These are phyloP conservation scores for Talaromyces sp. DNA, from an alignment of 2,329 filamentous ascomycete species.

Conservation along the genomic window DNA sequence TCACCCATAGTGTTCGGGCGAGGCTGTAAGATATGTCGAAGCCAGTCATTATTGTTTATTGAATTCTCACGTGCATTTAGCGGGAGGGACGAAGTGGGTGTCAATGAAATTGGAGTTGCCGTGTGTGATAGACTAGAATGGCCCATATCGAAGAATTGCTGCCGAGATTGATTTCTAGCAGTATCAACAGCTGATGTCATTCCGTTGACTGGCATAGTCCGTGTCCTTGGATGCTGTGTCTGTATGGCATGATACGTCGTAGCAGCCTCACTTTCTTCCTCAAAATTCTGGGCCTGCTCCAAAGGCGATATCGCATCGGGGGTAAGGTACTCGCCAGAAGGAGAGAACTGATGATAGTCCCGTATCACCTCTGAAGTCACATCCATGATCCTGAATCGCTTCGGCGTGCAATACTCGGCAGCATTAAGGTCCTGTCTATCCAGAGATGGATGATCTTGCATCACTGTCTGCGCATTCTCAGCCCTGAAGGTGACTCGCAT, in stretches of 20 bases:
- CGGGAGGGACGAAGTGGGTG: not conserved
- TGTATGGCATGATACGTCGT: not conserved
- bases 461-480: conserved; percentile 3
- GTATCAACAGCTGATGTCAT: not conserved
- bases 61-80: not conserved
- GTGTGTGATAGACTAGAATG: not conserved
- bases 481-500: conserved; percentile 3
- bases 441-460: not conserved
- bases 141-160: not conserved
- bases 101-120: not conserved
- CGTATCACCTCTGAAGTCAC: conserved; percentile 2
- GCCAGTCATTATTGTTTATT: not conserved
- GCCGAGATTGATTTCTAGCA: not conserved
- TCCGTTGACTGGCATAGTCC: not conserved
- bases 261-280: not conserved
- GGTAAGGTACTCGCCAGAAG: not conserved
- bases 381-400: not conserved
- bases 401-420: not conserved
- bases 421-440: not conserved
- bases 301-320: not conserved
- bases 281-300: not conserved
- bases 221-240: not conserved
- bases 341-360: conserved; percentile 2
- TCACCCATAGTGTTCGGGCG: not conserved
- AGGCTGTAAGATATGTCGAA: not conserved